Conservation (phyloP, 2,329 filamentous ascomycete species). For the Verticillium zaregamsianum region DNA sequence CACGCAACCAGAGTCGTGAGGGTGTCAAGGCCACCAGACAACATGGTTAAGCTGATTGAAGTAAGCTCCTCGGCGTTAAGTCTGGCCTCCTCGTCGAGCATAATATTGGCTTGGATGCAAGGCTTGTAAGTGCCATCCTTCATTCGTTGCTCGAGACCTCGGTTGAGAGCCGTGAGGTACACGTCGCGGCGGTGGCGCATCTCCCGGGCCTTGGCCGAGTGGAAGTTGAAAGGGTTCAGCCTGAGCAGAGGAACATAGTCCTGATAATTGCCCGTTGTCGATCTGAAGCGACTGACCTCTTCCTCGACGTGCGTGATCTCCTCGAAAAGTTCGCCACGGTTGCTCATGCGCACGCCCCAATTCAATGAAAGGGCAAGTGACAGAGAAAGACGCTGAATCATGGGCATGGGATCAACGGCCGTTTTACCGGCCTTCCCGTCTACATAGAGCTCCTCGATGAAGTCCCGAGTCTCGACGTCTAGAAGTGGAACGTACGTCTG, state of each 20-base stretch:
- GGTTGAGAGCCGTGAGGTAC: constrained; percentile 54
- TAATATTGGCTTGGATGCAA: constrained; percentile 65
- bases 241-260: constrained; percentile 57
- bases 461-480: constrained; percentile 59
- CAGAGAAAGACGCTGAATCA: constrained; percentile 61
- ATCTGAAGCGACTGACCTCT: constrained; percentile 54
- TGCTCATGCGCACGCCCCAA: constrained; percentile 60
- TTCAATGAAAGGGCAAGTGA: constrained; percentile 62
- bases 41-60: constrained; percentile 64
- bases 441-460: constrained; percentile 55
- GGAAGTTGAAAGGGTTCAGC: constrained; percentile 57
- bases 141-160: constrained; percentile 56
- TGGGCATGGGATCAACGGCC: constrained; percentile 61
- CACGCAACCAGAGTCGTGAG: constrained; percentile 62
- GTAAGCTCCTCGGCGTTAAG: constrained; percentile 59
- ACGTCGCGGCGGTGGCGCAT: constrained; percentile 56
- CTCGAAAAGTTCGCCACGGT: constrained; percentile 53
- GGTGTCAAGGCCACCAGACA: constrained; percentile 63
- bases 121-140: constrained; percentile 55
- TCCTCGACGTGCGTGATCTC: constrained; percentile 62
- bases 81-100: constrained; percentile 58
- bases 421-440: constrained; percentile 51
- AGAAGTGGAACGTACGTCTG: constrained; percentile 59
- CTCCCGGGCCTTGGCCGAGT: constrained; percentile 53
- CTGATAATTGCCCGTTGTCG: constrained; percentile 57